Evolutionary conservation across 78 protist genomes (phyloP).

Genomic region (Chrysochromulina parva): DNA sequence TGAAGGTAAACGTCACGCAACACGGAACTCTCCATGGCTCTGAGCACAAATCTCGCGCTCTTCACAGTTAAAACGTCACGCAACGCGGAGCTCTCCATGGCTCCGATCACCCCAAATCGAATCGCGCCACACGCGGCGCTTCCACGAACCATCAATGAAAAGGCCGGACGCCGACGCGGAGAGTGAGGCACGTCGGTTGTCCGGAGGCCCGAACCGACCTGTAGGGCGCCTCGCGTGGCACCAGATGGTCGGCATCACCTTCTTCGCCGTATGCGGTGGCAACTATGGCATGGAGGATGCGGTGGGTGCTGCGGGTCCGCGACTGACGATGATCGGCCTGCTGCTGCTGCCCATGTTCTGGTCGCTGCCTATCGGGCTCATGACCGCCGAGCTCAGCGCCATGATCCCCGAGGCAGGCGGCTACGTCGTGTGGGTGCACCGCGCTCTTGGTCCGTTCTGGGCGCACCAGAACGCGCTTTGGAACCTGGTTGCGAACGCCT

Average conservation of each 20-base stretch:
- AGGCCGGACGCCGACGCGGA: too few relatives aligned
- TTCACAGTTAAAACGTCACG: too few relatives aligned
- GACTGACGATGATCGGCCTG: not conserved
- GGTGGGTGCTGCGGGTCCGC: not conserved
- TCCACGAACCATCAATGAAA: too few relatives aligned
- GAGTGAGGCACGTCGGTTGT: too few relatives aligned
- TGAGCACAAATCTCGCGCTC: too few relatives aligned
- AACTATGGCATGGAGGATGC: conserved; percentile 1
- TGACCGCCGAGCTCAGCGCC: conserved; percentile 28
- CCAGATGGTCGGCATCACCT: not conserved
- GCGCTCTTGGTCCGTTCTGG: conserved; percentile 25
- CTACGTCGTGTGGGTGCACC: conserved; percentile 22
- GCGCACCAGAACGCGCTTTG: conserved; percentile 1
- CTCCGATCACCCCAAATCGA: too few relatives aligned
- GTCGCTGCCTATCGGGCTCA: conserved; percentile 18
- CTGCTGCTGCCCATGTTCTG: conserved; percentile 6
- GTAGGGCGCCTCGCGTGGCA: not conserved
- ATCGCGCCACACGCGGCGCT: too few relatives aligned
- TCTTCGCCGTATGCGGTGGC: conserved; percentile 29
- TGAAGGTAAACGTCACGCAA: too few relatives aligned
- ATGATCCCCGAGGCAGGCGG: conserved; percentile 27
- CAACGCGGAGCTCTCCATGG: too few relatives aligned
- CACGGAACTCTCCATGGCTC: too few relatives aligned
- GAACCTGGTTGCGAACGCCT: conserved; percentile 3
- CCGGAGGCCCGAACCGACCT: too few relatives aligned